Evolutionary conservation across 805 yeast species (phyloP).

Genomic region (Zygoascus biomembranicola): DNA sequence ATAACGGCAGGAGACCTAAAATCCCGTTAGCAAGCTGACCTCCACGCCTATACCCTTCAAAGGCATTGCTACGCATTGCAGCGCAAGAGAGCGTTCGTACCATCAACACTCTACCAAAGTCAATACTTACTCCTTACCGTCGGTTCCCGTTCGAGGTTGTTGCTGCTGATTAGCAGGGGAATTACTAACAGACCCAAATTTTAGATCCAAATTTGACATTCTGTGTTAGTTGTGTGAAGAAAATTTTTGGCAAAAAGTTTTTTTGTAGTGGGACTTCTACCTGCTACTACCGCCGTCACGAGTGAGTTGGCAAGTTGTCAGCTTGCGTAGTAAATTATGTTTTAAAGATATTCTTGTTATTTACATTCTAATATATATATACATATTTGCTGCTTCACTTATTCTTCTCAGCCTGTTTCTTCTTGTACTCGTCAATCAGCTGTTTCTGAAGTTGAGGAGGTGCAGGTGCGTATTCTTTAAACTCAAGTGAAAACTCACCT

Average conservation of each 20-base stretch:
- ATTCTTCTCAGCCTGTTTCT: conserved; percentile 34
- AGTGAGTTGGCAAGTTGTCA: no score
- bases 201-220: conserved; percentile 9
- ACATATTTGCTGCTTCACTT: not conserved
- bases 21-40: not conserved
- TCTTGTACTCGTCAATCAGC: conserved; percentile 74
- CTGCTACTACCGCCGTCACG: not conserved
- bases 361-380: not conserved
- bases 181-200: conserved; percentile 7
- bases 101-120: not conserved
- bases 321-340: no score
- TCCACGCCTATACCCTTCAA: not conserved
- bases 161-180: conserved; percentile 5
- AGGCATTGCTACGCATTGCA: not conserved
- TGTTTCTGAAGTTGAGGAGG: conserved; percentile 85
- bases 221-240: not conserved
- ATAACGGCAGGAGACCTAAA: not conserved
- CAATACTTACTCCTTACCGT: not conserved
- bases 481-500: conserved; percentile 95
- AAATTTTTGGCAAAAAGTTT: not conserved
- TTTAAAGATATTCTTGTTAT: not conserved
- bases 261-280: not conserved
- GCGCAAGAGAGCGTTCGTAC: not conserved
- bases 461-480: conserved; percentile 85
- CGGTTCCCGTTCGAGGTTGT: conserved; percentile 1